These are phyloP conservation scores for Ascochyta lentis DNA, from an alignment of 2,329 filamentous ascomycete genomes.

Conservation along the genomic window DNA sequence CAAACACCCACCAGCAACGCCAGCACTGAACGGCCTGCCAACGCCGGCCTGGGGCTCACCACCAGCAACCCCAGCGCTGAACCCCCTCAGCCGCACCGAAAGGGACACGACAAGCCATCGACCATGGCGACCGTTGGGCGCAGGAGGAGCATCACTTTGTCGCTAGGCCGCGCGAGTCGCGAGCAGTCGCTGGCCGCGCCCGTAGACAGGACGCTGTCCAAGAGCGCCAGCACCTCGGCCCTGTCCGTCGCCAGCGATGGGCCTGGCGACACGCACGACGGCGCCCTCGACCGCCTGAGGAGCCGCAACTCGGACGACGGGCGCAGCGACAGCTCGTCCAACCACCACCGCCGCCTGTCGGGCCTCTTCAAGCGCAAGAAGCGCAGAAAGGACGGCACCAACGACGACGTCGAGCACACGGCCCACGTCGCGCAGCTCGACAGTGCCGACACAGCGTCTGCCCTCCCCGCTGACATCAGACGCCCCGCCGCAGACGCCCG, in stretches of 20 bases:
- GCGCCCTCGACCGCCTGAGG: constrained; percentile 50
- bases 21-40: too few species aligned
- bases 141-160: constrained; percentile 32
- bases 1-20: neutral
- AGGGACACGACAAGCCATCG: neutral
- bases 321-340: constrained; percentile 50
- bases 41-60: neutral
- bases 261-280: constrained; percentile 45
- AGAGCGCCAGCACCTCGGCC: constrained; percentile 38
- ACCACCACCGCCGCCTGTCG: constrained; percentile 56
- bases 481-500: constrained; percentile 21
- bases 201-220: constrained; percentile 23
- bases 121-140: constrained; percentile 35
- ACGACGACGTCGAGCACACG: constrained; percentile 27
- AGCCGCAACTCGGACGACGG: constrained; percentile 51
- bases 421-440: constrained; percentile 9
- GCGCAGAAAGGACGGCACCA: constrained; percentile 39
- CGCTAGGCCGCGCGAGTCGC: constrained; percentile 23
- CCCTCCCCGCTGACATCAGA: constrained; percentile 16
- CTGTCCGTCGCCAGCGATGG: constrained; percentile 43
- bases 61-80: neutral
- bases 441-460: constrained; percentile 1
- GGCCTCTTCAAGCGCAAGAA: constrained; percentile 60
- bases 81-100: neutral
- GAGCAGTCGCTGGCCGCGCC: constrained; percentile 38